Evolutionary conservation across 495 filamentous ascomycete species (phyloP).

Genomic region (Rhizodiscina lignyota): DNA sequence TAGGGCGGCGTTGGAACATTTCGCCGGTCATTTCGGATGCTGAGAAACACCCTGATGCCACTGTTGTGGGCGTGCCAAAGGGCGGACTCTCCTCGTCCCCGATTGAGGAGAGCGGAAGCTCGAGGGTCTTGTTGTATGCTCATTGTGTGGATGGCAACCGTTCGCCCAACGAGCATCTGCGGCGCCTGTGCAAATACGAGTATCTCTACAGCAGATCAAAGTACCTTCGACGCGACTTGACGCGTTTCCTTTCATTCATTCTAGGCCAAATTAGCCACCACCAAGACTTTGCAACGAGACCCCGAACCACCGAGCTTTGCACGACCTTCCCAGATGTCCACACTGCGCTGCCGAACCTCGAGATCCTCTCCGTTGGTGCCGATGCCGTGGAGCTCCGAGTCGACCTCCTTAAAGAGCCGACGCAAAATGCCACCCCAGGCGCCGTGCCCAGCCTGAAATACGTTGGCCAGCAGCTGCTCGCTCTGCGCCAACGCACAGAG

Average conservation of each 20-base stretch:
- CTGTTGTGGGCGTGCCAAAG: conserved; percentile 2
- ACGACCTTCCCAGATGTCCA: conserved; percentile 76
- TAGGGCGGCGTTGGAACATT: conserved; percentile 16
- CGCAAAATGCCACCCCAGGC: conserved; percentile 34
- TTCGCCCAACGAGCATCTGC: conserved; percentile 46
- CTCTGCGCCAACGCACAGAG: conserved; percentile 64
- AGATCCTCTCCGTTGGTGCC: conserved; percentile 68
- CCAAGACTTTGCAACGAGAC: conserved; percentile 55
- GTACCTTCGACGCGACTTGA: conserved; percentile 57
- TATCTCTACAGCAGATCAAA: conserved; percentile 59
- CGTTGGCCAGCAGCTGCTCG: conserved; percentile 72
- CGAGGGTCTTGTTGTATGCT: conserved; percentile 41
- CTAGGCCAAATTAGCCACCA: conserved; percentile 61
- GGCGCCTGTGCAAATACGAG: conserved; percentile 57
- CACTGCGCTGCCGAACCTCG: conserved; percentile 66
- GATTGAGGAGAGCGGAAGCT: conserved; percentile 5
- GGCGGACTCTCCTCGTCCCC: neutral
- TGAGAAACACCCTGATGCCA: conserved; percentile 1
- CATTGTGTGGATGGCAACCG: conserved; percentile 45
- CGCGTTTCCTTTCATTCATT: conserved; percentile 60
- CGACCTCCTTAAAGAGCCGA: conserved; percentile 63
- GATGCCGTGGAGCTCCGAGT: conserved; percentile 74
- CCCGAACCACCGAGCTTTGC: conserved; percentile 65
- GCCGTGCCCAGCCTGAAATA: conserved; percentile 61
- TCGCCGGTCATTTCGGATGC: neutral